Base-by-base conservation (phyloP, 495 filamentous ascomycete species). In the Talaromyces thailandensis region DNA sequence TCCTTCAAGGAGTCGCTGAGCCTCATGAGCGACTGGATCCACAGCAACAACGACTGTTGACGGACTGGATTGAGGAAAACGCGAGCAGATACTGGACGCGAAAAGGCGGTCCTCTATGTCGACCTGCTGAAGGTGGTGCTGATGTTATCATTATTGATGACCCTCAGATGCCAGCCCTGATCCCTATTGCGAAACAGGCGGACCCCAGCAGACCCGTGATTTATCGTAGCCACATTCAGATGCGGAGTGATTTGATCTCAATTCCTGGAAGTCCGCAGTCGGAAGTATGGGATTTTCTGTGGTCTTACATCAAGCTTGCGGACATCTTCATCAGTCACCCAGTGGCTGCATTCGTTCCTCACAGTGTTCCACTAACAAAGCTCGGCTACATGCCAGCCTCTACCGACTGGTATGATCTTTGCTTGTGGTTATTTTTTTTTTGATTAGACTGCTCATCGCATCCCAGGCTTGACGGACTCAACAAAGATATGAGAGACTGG, bases 281-380 rank as follows among this genome's bases (percentile, higher is more conserved):
- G 1, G 84, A 92, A 62, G 83, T 87, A 21, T 96, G 91, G 91
- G 73, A 82, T 6, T 91, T 84, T 74, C 71, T 96, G 1, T 94
- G 89, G 88, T 72, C 82, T 23, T 80, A 82, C 56, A 89, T 92
- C 62, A 80, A 87, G 63, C 73, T 76, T 2, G 83, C 86, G 3
- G 90, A 96, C 73, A 77, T 91, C 64, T 96, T 92, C 71, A 88
- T 96, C 69, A 89, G 86, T 69, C 91, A 96, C 62, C 91, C 91
- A 0, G 90, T 95, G 37, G 83, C 82, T 31, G 73, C 75, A 37
- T 95, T 96, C 63, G 89, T 96, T 29, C 91, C 91, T 0, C 67
- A 77, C 12, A 82, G 77, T 63, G 86, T 96, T 18, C 84, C 87
- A 6, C 69, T 71, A 9, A 12, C 32, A 37, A 37, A 37, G 32